Base-by-base conservation (phyloP, 2,329 filamentous ascomycete genomes). In the Ophiostoma piceae region DNA sequence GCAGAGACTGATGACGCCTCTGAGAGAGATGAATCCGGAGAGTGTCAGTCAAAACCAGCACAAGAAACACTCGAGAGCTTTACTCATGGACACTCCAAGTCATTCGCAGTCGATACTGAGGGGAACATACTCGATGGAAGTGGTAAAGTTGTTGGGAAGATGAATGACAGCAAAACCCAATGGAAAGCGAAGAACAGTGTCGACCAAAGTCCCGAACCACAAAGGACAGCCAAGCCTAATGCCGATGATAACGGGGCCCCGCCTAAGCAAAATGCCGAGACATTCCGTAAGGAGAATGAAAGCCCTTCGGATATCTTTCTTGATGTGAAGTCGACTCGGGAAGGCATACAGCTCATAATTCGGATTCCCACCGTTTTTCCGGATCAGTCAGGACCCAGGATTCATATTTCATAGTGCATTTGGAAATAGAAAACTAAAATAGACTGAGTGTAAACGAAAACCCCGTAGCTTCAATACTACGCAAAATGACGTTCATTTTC, bases 1-100 rank as follows among this genome's bases (percentile, higher is more conserved):
- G 22, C n/a, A 11, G 51, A 57, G 8, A 57, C 1, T 14, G 51
- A 57, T 26, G 9, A 57, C 1, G 51, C 9, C 0, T 5, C 9
- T 8, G 3, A 16, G 3, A 26, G 26, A 26, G 51, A 16, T 9
- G 43, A n/a, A 47, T 16, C 43, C 19, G 16, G 43, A 47, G 43
- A 16, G 8, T 0, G 14, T 16, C 43, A 57, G 9, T 9, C 26
- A 11, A 26, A 22, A 4, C n/a, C n/a, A 11, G 22, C 51, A 57
- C n/a, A n/a, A 57, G n/a, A 57, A 26, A 57, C 51, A 26, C 51
- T 57, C n/a, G 51, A 57, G 11, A 57, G 22, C 51, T 57, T 57
- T 7, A 57, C 51, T 14, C n/a, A 57, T 14, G 51, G 51, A 4
- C n/a, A 16, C 22, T 57, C 51, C 2, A 57, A 26, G n/a, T 12